These are phyloP conservation scores for Phytophthora brassicae DNA, from an alignment of 352 stramenopile species.

Conservation along the genomic window DNA sequence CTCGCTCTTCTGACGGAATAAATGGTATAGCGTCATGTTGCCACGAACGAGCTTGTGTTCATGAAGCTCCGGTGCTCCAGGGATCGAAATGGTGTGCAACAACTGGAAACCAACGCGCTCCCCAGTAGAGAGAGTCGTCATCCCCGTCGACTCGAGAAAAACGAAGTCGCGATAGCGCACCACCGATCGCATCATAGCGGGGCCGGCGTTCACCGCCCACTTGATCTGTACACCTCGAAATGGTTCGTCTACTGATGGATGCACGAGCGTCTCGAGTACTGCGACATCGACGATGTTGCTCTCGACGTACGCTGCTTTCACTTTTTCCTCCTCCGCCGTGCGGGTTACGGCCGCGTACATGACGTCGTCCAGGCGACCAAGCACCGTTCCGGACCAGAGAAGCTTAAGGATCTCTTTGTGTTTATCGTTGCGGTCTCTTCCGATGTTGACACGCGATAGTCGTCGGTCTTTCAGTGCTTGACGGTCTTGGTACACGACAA, in stretches of 20 bases:
- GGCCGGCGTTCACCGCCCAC: conserved; percentile 55
- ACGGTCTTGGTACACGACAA: conserved; percentile 43
- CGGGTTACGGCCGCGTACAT: conserved; percentile 39
- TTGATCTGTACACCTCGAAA: conserved; percentile 50
- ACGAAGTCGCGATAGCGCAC: conserved; percentile 61
- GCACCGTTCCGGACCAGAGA: conserved; percentile 43
- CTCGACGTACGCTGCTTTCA: conserved; percentile 37
- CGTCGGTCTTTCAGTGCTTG: conserved; percentile 23
- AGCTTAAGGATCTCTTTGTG: conserved; percentile 30
- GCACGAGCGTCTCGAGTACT: conserved; percentile 40
- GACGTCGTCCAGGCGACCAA: conserved; percentile 42
- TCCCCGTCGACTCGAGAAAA: conserved; percentile 52
- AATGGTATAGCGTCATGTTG: conserved; percentile 49
- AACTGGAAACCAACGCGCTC: conserved; percentile 49
- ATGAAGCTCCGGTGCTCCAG: conserved; percentile 33
- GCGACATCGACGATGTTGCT: conserved; percentile 49
- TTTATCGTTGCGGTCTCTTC: conserved; percentile 5
- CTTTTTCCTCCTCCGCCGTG: conserved; percentile 27
- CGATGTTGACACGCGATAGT: conserved; percentile 22
- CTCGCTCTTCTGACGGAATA: conserved; percentile 49
- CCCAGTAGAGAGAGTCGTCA: conserved; percentile 37
- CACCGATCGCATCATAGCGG: conserved; percentile 42
- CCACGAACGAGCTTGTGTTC: conserved; percentile 47
- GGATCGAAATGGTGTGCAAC: conserved; percentile 34
- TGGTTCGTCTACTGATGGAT: conserved; percentile 39